These are phyloP conservation scores for Globisporangium ultimum DNA, from an alignment of 352 stramenopile species.

Conservation along the genomic window DNA sequence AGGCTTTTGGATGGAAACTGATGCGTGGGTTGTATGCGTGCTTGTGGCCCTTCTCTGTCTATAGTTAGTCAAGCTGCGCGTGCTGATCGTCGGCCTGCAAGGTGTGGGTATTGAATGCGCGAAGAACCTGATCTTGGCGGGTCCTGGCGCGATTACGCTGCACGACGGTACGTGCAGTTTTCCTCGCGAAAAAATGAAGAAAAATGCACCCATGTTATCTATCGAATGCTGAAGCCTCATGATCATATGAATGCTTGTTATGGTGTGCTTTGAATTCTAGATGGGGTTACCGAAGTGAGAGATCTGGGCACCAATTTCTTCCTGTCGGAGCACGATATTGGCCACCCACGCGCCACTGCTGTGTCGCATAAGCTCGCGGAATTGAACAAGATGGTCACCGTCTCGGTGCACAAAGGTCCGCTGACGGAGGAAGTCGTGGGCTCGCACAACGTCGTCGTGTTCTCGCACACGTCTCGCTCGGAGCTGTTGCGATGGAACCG, in stretches of 20 bases:
- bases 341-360: slow-evolving; percentile 51
- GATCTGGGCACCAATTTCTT: slow-evolving; percentile 95
- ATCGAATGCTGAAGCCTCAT: background rate
- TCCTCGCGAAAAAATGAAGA: background rate
- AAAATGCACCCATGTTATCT: background rate
- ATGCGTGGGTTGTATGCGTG: background rate
- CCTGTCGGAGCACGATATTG: slow-evolving; percentile 78
- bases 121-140: slow-evolving; percentile 93
- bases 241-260: background rate
- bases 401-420: slow-evolving; percentile 66
- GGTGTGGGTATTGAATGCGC: slow-evolving; percentile 87
- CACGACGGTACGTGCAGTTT: slow-evolving; percentile 46
- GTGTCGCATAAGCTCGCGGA: slow-evolving; percentile 84
- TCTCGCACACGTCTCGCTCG: slow-evolving; percentile 66
- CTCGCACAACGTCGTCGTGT: slow-evolving; percentile 87
- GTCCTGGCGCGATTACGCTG: slow-evolving; percentile 84
- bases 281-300: slow-evolving; percentile 66
- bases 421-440: slow-evolving; percentile 64
- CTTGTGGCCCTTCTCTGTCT: background rate
- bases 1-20: slow-evolving; percentile 2
- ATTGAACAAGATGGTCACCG: slow-evolving; percentile 89
- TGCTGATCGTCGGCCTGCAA: slow-evolving; percentile 84
- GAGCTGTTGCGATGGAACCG: slow-evolving; percentile 88
- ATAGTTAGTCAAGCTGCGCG: slow-evolving; percentile 74
- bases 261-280: slow-evolving; percentile 18